A percentile compares a stretch with the other conserved stretches of the same genome.
Conservation (phyloP, 768 basidiomycete genomes). For the Serendipita sp. region DNA sequence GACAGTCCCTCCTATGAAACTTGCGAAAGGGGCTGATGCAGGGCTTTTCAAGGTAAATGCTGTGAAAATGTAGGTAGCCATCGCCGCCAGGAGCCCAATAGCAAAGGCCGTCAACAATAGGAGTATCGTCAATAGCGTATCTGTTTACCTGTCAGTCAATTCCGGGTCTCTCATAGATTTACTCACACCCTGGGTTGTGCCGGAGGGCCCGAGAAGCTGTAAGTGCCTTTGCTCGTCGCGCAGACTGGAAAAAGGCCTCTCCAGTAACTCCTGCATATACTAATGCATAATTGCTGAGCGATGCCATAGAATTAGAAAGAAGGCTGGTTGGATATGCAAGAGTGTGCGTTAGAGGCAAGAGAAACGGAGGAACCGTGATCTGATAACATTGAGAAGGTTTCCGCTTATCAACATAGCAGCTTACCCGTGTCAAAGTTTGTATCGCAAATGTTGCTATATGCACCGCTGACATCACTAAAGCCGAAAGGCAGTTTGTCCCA, state of each 20-base stretch:
- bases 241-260: slow-evolving; percentile 45
- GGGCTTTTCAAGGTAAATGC: slow-evolving; percentile 61
- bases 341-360: slow-evolving; percentile 14
- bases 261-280: slow-evolving; percentile 65
- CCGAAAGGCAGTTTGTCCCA: slow-evolving; percentile 61
- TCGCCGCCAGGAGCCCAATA: slow-evolving; percentile 64
- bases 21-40: slow-evolving; percentile 54
- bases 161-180: slow-evolving; percentile 14
- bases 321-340: slow-evolving; percentile 18
- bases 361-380: slow-evolving; percentile 11
- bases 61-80: slow-evolving; percentile 77
- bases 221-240: slow-evolving; percentile 38
- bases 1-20: slow-evolving; percentile 58
- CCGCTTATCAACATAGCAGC: slow-evolving; percentile 2
- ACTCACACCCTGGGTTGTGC: slow-evolving; percentile 24
- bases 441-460: slow-evolving; percentile 36
- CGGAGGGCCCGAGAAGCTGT: slow-evolving; percentile 25
- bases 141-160: slow-evolving; percentile 23
- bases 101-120: slow-evolving; percentile 48
- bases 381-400: slow-evolving; percentile 1
- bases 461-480: slow-evolving; percentile 58
- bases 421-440: not conserved
- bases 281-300: slow-evolving; percentile 47
- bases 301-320: slow-evolving; percentile 25
- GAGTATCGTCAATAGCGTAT: slow-evolving; percentile 56